A percentile compares a stretch with the other conserved stretches of the same genome.
phyloP scores from a whole-genome alignment of 1,284 basidiomycete genomes.

The Vanrija sp. region DNA sequence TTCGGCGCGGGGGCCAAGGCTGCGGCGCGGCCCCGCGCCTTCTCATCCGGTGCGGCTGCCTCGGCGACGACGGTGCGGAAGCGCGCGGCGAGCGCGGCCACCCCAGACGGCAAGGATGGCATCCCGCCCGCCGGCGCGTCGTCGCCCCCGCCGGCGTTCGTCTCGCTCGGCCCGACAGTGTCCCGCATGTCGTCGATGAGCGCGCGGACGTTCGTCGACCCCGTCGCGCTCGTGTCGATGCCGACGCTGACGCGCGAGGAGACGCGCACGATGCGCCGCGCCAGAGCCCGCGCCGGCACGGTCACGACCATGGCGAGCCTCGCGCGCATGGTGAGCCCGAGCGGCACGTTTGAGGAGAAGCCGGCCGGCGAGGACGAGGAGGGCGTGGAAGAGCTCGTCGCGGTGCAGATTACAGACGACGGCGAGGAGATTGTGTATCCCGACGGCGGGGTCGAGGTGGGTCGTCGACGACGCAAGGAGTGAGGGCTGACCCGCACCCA shows the following conservation, averaged over 20 bases:
- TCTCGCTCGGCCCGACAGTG: conserved; percentile 11
- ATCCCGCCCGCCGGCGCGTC: background rate
- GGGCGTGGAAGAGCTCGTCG: conserved; percentile 13
- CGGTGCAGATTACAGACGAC: conserved; percentile 16
- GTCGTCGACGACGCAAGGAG: background rate
- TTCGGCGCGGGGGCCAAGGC: background rate
- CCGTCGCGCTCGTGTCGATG: conserved; percentile 1
- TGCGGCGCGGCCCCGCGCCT: conserved; percentile 7
- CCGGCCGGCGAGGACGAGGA: conserved; percentile 8
- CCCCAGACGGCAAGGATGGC: background rate
- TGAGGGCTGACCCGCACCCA: conserved; percentile 2
- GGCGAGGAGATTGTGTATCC: conserved; percentile 22
- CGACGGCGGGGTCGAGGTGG: conserved; percentile 22
- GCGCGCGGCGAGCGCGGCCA: background rate
- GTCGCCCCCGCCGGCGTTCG: background rate
- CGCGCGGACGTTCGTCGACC: background rate
- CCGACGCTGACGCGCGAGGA: conserved; percentile 12
- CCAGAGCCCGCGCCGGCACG: conserved; percentile 8
- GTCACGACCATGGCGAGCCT: conserved; percentile 11
- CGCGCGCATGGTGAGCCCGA: background rate
- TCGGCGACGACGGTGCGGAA: background rate
- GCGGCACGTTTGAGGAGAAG: background rate
- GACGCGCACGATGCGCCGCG: conserved; percentile 12
- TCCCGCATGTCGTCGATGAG: conserved; percentile 2
- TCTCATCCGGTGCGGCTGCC: conserved; percentile 7